A percentile compares a stretch with the other conserved stretches of the same genome.
Conservation (phyloP, 2,329 filamentous ascomycete genomes). For the Cladosporium cucumerinum region DNA sequence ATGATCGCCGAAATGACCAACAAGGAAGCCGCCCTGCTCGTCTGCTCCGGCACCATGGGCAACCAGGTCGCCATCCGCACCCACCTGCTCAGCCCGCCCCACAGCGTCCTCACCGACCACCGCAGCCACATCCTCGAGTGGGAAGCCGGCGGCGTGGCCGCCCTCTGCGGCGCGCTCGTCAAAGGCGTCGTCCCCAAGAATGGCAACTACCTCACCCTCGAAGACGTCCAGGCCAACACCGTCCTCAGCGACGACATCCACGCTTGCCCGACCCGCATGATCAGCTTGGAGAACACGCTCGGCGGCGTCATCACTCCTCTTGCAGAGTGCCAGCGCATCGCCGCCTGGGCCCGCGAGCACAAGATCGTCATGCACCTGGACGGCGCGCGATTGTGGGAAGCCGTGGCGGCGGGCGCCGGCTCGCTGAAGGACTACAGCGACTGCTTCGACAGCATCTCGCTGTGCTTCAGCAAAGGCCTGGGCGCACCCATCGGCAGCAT, state of each 20-base stretch:
- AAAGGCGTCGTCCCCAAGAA: conserved; percentile 66
- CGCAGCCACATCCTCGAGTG: conserved; percentile 73
- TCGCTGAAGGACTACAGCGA: conserved; percentile 64
- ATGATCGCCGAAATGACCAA: conserved; percentile 70
- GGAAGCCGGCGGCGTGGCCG: conserved; percentile 66
- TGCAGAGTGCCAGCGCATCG: conserved; percentile 65
- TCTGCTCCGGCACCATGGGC: conserved; percentile 89
- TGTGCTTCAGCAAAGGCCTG: conserved; percentile 80
- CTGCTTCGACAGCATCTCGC: conserved; percentile 68
- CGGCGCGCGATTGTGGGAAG: conserved; percentile 79
- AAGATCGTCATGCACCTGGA: conserved; percentile 71
- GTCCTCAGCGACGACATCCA: conserved; percentile 70
- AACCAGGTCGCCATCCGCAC: conserved; percentile 82
- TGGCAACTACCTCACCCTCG: conserved; percentile 68
- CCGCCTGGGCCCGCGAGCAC: conserved; percentile 61
- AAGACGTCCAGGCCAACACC: conserved; percentile 67
- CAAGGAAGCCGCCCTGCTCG: conserved; percentile 74
- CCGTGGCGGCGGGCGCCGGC: conserved; percentile 66
- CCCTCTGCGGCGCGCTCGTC: conserved; percentile 67
- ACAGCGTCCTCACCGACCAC: conserved; percentile 74
- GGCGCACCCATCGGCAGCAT: conserved; percentile 79
- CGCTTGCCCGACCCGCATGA: conserved; percentile 73
- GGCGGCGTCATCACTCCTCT: conserved; percentile 76
- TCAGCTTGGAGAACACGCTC: conserved; percentile 83
- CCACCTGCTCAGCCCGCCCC: conserved; percentile 74